Conservation (phyloP, 164 flowering plant species). For the Piper longum region DNA sequence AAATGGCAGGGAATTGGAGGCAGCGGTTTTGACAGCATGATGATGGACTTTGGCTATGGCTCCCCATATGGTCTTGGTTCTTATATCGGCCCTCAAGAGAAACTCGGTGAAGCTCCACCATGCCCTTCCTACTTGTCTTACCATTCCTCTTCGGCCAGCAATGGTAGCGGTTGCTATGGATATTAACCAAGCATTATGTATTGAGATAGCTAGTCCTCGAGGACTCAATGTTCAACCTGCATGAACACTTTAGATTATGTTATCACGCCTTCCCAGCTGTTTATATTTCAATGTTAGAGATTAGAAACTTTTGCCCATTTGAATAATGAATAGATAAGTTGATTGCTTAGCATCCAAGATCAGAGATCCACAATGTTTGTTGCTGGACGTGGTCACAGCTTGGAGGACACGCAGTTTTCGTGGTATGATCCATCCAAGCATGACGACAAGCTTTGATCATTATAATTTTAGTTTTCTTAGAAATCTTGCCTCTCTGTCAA, state of each 20-base stretch:
- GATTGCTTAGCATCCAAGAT: background rate
- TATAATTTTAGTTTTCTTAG: too few relatives aligned
- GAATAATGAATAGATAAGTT: too few relatives aligned
- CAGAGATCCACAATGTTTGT: too few relatives aligned
- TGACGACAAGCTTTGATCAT: too few relatives aligned
- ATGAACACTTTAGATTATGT: background rate
- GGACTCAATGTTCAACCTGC: too few relatives aligned
- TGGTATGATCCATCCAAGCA: slow-evolving; percentile 7
- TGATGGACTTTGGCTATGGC: slow-evolving; percentile 12
- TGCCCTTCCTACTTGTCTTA: slow-evolving; percentile 6
- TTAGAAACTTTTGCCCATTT: too few relatives aligned
- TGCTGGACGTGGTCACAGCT: too few relatives aligned
- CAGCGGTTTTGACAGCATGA: slow-evolving; percentile 6
- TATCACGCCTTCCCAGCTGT: background rate
- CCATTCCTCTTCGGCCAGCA: background rate
- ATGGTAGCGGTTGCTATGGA: slow-evolving; percentile 3
- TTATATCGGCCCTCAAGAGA: slow-evolving; percentile 7
- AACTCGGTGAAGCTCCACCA: slow-evolving; percentile 6
- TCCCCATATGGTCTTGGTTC: slow-evolving; percentile 7
- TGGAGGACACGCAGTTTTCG: slow-evolving; percentile 3
- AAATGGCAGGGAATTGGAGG: slow-evolving; percentile 10
- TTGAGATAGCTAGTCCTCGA: background rate
- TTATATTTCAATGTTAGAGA: background rate
- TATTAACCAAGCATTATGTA: slow-evolving; percentile 1
- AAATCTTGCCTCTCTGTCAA: too few relatives aligned